phyloP scores from a whole-genome alignment of 176 grass and related monocot species.

The Carex littledalei region DNA sequence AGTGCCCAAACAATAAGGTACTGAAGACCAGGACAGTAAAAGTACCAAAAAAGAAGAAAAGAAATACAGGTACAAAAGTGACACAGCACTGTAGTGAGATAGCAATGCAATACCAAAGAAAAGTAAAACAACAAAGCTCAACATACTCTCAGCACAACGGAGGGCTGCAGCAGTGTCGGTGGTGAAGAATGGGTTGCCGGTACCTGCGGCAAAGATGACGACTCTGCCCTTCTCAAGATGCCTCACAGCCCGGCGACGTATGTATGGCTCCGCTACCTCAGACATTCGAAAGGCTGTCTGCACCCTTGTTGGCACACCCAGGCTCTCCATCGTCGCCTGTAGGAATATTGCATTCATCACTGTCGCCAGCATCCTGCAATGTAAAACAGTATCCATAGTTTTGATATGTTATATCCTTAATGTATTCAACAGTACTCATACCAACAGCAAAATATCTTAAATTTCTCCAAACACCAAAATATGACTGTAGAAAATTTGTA shows the following conservation, averaged over 20 bases:
- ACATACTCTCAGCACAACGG: slow-evolving; percentile 97
- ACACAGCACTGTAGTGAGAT: not conserved
- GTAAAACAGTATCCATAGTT: not conserved
- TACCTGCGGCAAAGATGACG: slow-evolving; percentile 98
- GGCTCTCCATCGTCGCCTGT: slow-evolving; percentile 99
- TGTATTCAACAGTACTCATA: not conserved
- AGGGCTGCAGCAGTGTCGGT: slow-evolving; percentile 97
- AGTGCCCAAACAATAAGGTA: not conserved
- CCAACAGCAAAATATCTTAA: not conserved
- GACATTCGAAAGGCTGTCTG: slow-evolving; percentile 99
- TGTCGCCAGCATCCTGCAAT: slow-evolving; percentile 86
- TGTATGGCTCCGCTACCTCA: slow-evolving; percentile 98
- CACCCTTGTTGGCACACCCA: slow-evolving; percentile 90
- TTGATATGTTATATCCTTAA: not conserved
- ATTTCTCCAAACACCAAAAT: not conserved
- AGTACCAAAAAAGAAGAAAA: not conserved
- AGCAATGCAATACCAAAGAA: not conserved
- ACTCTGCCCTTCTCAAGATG: slow-evolving; percentile 99
- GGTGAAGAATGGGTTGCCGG: slow-evolving; percentile 97
- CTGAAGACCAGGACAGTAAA: not conserved
- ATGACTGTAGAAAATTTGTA: slow-evolving; percentile 27
- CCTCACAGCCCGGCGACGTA: slow-evolving; percentile 76
- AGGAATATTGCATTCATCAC: slow-evolving; percentile 99
- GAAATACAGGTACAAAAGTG: not conserved
- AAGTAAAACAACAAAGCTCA: not conserved